phyloP scores from a whole-genome alignment of 306 rosid genomes.

The apple (Malus domestica) region ASM211411v1 NC_041803.1:28070501-28071000 shows the following conservation, averaged over 20 bases:
- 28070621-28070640: no score
- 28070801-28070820: constrained; percentile 20
- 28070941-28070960: constrained; percentile 32
- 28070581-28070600: neutral
- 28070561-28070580: neutral
- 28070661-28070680: no score
- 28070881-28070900: constrained; percentile 6
- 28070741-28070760: neutral
- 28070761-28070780: neutral
- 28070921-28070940: constrained; percentile 30
- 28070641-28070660: no score
- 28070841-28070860: neutral
- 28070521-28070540: no score
- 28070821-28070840: constrained; percentile 29
- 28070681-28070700: neutral
- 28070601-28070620: no score
- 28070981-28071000: constrained; percentile 12
- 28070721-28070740: neutral
- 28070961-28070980: constrained; percentile 5
- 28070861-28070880: constrained; percentile 24
- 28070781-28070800: constrained; percentile 13
- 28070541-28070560: neutral
- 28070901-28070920: constrained; percentile 47
- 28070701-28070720: neutral
- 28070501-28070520: no score